phyloP scores from a whole-genome alignment of 1,284 basidiomycete genomes.

The Ganoderma leucocontextum region DNA sequence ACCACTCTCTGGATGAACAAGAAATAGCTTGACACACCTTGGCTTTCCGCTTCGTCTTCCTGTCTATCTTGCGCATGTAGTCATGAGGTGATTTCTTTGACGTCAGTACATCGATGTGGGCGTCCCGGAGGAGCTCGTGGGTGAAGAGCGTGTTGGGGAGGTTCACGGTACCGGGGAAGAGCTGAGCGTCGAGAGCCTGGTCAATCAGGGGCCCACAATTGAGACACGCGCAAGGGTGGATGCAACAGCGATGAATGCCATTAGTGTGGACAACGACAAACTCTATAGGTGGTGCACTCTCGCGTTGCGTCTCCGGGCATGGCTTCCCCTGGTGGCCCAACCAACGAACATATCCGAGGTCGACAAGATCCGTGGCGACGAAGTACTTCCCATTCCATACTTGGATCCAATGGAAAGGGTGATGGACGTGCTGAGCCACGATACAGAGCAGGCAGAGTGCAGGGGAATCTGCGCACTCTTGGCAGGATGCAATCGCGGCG shows the following conservation, averaged over 20 bases:
- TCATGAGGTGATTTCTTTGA: conserved; percentile 10
- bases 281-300: not conserved
- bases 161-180: not conserved
- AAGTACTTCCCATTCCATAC: not conserved
- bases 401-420: not conserved
- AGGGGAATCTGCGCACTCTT: not conserved
- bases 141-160: conserved; percentile 3
- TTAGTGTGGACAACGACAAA: conserved; percentile 1
- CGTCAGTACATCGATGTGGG: conserved; percentile 2
- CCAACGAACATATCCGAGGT: not conserved
- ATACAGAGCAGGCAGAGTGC: not conserved
- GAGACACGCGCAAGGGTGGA: not conserved
- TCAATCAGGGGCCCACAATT: not conserved
- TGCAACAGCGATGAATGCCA: not conserved
- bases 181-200: not conserved
- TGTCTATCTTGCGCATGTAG: conserved; percentile 1
- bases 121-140: not conserved
- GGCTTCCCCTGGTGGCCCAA: not conserved
- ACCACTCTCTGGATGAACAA: too few species aligned
- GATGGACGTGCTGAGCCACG: not conserved
- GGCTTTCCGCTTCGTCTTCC: not conserved
- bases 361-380: not conserved
- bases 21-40: not conserved
- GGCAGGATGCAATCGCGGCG: not conserved
- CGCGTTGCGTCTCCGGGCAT: not conserved